phyloP scores from a whole-genome alignment of 768 basidiomycete genomes.

The Megacollybia marginata region DNA sequence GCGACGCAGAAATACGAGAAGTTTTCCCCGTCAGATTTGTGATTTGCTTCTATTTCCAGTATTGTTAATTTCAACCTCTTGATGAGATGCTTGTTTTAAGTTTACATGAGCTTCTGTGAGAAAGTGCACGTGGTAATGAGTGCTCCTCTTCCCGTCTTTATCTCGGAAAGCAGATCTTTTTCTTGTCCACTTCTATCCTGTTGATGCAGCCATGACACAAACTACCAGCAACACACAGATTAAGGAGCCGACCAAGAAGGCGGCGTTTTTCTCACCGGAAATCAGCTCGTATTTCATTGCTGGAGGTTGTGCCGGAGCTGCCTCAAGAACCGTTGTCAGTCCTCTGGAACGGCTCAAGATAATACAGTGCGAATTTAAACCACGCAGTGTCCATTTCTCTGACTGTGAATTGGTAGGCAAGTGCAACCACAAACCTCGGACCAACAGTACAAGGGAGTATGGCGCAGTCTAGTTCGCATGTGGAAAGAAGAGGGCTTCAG shows the following conservation, averaged over 20 bases:
- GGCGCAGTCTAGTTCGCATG: slow-evolving; percentile 78
- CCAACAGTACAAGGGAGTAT: slow-evolving; percentile 77
- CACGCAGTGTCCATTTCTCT: background rate
- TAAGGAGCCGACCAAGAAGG: background rate
- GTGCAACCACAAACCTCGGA: slow-evolving; percentile 68
- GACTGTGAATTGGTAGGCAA: slow-evolving; percentile 48
- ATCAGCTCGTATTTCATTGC: slow-evolving; percentile 41
- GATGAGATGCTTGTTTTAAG: too few species aligned
- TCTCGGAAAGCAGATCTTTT: slow-evolving; percentile 4
- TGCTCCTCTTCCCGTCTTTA: too few species aligned
- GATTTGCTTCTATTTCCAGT: too few species aligned
- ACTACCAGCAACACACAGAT: background rate
- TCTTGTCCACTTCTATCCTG: background rate
- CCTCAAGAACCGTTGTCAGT: slow-evolving; percentile 86
- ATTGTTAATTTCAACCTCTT: too few species aligned
- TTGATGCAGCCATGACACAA: background rate
- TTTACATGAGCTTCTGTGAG: too few species aligned
- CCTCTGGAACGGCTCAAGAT: slow-evolving; percentile 94
- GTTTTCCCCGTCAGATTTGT: too few species aligned
- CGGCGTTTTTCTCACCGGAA: slow-evolving; percentile 19
- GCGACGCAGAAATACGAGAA: slow-evolving; percentile 3
- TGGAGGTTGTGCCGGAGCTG: slow-evolving; percentile 53
- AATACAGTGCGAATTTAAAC: slow-evolving; percentile 64
- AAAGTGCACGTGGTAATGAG: too few species aligned
- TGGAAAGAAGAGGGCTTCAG: slow-evolving; percentile 90